Evolutionary conservation across 345 rosid species (phyloP).

Genomic region (Acer saccharum): DNA sequence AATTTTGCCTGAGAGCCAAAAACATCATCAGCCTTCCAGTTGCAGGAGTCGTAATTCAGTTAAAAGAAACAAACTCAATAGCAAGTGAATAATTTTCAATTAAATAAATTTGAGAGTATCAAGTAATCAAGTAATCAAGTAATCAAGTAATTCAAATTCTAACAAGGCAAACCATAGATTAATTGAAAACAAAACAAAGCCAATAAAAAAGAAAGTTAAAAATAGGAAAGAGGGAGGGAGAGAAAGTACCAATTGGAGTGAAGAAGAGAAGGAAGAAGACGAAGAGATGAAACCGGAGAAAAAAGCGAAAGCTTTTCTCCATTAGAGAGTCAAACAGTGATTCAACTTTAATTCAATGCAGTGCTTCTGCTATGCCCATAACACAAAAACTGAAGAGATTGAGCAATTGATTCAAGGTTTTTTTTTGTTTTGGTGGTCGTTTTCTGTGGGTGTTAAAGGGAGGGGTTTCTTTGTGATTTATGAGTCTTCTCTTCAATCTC

Average conservation of each 20-base stretch:
- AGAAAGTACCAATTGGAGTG: conserved; percentile 56
- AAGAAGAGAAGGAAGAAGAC: conserved; percentile 30
- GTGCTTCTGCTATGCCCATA: no score
- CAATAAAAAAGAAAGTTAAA: background rate
- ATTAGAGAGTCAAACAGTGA: background rate
- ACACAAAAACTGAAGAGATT: no score
- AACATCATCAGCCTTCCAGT: background rate
- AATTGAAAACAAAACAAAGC: background rate
- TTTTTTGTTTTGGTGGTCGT: no score
- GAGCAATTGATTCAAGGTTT: no score
- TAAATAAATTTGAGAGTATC: conserved; percentile 8
- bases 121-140: no score
- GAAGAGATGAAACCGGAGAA: conserved; percentile 31
- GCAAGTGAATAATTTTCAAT: background rate
- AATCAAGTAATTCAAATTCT: background rate
- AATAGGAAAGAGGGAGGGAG: background rate
- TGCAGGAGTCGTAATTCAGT: background rate
- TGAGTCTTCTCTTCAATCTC: no score
- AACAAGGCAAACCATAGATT: background rate
- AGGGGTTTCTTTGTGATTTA: no score
- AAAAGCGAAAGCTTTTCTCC: conserved; percentile 39
- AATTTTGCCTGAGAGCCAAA: background rate
- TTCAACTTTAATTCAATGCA: no score
- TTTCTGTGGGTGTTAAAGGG: no score
- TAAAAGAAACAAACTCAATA: background rate